Conservation (phyloP, 2,329 filamentous ascomycete species). For the Aspergillus pseudoterreus region DNA sequence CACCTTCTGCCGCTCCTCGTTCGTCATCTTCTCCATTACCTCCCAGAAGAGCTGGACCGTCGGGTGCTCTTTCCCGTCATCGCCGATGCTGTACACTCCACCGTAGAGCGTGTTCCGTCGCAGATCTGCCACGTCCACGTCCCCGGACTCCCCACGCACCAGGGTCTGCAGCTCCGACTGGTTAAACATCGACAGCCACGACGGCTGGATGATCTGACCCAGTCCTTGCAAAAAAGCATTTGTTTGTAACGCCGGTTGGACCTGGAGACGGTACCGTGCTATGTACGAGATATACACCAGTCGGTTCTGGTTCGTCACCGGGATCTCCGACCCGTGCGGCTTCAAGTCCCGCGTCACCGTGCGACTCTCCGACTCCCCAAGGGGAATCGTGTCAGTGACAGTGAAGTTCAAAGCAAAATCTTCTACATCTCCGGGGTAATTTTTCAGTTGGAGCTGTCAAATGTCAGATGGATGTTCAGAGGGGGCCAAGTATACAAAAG, state of each 20-base stretch:
- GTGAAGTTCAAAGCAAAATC: constrained; percentile 86
- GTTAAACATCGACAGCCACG: constrained; percentile 98
- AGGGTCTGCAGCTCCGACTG: constrained; percentile 90
- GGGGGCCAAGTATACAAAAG: not conserved
- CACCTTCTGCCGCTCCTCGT: constrained; percentile 76
- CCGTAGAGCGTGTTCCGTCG: constrained; percentile 81
- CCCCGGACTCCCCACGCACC: constrained; percentile 79
- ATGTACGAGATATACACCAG: constrained; percentile 93
- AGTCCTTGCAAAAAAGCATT: constrained; percentile 83
- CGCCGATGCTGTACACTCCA: constrained; percentile 83
- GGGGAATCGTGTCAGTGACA: constrained; percentile 64
- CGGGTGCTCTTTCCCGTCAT: constrained; percentile 80
- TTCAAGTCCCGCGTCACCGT: constrained; percentile 73
- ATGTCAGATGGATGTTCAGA: not conserved
- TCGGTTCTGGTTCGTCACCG: constrained; percentile 88
- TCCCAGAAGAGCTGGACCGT: constrained; percentile 88
- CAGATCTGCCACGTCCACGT: constrained; percentile 84
- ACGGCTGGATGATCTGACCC: constrained; percentile 80
- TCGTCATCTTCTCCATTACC: constrained; percentile 72
- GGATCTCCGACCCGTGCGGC: constrained; percentile 68
- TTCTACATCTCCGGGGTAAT: constrained; percentile 74
- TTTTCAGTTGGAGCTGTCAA: constrained; percentile 65
- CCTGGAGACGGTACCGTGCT: constrained; percentile 77
- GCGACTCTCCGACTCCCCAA: constrained; percentile 52
- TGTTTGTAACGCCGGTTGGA: constrained; percentile 77